Conservation (phyloP, 148 eudicot genomes). For the Chenopodium berlandieri region DNA sequence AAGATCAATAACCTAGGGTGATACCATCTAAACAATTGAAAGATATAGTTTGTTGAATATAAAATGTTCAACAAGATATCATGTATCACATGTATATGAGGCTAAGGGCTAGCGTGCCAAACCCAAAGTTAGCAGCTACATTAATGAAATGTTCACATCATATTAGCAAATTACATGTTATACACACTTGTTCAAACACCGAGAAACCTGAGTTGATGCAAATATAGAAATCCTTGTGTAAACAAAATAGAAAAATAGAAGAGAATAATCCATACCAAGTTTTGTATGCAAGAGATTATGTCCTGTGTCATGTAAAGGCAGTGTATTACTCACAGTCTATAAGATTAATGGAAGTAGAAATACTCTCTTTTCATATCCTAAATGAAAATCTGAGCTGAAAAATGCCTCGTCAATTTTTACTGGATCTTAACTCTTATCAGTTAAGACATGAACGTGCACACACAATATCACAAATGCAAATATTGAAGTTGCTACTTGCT, state of each 20-base stretch:
- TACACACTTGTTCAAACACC: neutral
- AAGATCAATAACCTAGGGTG: neutral
- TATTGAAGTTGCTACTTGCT: neutral
- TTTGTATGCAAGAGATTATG: neutral
- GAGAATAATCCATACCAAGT: neutral
- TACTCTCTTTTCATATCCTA: neutral
- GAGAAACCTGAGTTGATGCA: neutral
- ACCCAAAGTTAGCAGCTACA: neutral
- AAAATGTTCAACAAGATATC: neutral
- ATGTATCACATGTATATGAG: neutral
- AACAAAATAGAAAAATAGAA: neutral
- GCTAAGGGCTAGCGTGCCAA: neutral
- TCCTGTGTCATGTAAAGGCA: neutral
- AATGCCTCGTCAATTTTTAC: neutral
- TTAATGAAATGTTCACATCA: no score
- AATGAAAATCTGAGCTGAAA: neutral
- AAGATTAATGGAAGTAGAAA: neutral
- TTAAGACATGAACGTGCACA: neutral
- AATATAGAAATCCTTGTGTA: neutral
- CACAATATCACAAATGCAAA: neutral
- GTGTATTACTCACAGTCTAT: neutral
- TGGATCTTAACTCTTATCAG: neutral
- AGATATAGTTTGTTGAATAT: neutral
- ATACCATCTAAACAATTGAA: neutral
- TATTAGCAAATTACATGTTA: neutral